Evolutionary conservation across 1,284 basidiomycete species (phyloP).

Genomic region (Exobasidium rhododendri): DNA sequence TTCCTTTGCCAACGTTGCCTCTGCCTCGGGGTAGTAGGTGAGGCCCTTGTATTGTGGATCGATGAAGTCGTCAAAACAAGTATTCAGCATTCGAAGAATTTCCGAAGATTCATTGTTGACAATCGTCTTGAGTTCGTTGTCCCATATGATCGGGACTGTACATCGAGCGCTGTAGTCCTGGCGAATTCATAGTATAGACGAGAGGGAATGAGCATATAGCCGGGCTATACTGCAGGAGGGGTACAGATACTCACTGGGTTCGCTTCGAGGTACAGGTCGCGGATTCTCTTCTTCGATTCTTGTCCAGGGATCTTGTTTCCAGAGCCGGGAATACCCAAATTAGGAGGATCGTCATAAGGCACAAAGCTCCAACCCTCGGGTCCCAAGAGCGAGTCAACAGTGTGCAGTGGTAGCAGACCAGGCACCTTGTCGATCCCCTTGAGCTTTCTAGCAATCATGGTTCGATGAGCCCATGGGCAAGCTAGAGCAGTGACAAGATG

Average conservation of each 20-base stretch:
- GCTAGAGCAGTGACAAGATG: conserved; percentile 43
- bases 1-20: conserved; percentile 60
- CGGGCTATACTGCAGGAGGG: too few species aligned
- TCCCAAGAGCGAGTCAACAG: conserved; percentile 82
- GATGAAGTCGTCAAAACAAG: conserved; percentile 49
- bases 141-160: conserved; percentile 79
- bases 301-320: conserved; percentile 47
- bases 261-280: conserved; percentile 78
- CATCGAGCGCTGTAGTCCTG: conserved; percentile 41
- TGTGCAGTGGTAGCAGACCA: conserved; percentile 59
- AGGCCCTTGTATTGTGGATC: conserved; percentile 31
- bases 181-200: too few species aligned
- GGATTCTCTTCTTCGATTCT: conserved; percentile 65
- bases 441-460: conserved; percentile 81
- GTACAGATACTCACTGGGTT: conserved; percentile 61
- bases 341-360: conserved; percentile 33
- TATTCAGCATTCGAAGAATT: conserved; percentile 84
- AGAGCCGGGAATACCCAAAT: conserved; percentile 24
- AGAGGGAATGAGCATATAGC: too few species aligned
- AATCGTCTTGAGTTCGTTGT: conserved; percentile 81
- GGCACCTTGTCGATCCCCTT: conserved; percentile 86
- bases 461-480: conserved; percentile 83
- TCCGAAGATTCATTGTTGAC: conserved; percentile 68
- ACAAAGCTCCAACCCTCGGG: conserved; percentile 83
- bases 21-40: conserved; percentile 66